Percentiles rank a stretch among this genome's conserved stretches.
Conservation (phyloP, 2,329 filamentous ascomycete genomes). For the Exophiala spinifera region DNA sequence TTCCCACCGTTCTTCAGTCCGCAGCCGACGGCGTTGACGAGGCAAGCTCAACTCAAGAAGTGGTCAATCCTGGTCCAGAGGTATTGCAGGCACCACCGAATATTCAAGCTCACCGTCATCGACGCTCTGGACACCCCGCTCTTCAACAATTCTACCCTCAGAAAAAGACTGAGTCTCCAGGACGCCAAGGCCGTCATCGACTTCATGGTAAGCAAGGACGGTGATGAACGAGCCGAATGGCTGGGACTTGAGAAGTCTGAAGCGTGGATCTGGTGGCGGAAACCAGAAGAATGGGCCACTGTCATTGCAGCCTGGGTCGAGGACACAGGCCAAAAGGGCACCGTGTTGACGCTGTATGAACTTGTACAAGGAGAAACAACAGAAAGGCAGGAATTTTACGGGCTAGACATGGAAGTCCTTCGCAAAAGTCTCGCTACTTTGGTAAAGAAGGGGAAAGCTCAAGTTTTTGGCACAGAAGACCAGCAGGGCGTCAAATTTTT, state of each 20-base stretch:
- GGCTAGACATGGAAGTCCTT: conserved; percentile 81
- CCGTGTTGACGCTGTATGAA: conserved; percentile 90
- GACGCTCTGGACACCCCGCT: conserved; percentile 58
- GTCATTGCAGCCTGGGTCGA: conserved; percentile 78
- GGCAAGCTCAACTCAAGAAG: conserved; percentile 61
- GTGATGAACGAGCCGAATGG: conserved; percentile 59
- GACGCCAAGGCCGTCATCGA: conserved; percentile 55
- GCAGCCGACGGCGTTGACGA: conserved; percentile 46
- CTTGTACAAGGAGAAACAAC: conserved; percentile 82
- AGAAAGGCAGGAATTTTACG: conserved; percentile 67
- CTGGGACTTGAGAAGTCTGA: conserved; percentile 39
- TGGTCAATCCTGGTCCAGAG: conserved; percentile 83
- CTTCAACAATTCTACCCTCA: conserved; percentile 50
- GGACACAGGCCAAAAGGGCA: conserved; percentile 80
- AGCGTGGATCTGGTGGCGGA: conserved; percentile 60
- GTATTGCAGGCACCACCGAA: conserved; percentile 74
- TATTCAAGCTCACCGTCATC: conserved; percentile 71
- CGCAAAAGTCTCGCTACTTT: conserved; percentile 74
- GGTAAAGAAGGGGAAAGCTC: conserved; percentile 86
- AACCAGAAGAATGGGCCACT: conserved; percentile 85
- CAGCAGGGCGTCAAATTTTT: conserved; percentile 96
- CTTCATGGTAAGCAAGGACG: conserved; percentile 54
- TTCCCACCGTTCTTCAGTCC: conserved; percentile 55
- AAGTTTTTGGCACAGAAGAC: conserved; percentile 87
- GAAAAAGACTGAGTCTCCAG: conserved; percentile 47